Base-by-base conservation (phyloP, 208 protist genomes). In the Trypanosoma conorhini region DNA sequence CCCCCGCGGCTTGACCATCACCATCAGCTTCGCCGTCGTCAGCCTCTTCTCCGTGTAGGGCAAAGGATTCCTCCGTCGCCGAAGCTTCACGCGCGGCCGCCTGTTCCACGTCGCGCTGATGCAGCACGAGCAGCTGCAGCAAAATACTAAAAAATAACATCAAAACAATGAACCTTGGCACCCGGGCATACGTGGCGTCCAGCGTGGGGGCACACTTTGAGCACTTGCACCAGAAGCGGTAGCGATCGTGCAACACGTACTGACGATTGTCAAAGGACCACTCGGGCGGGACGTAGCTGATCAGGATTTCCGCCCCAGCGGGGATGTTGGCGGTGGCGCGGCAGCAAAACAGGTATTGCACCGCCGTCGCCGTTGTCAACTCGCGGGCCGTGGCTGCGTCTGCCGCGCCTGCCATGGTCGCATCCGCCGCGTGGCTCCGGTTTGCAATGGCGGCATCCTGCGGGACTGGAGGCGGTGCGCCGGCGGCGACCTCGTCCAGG, bases 231-330 rank as follows among this genome's bases (percentile, higher is more conserved):
- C 88, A 92, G 56, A 96, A 96, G 24, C 77, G 79, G 74, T 96
- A 96, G 61, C 88, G 91, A 61, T 96, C 91, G 79, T 94, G 88
- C 42, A 96, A 73, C n/a, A 96, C 91, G 71, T 96, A 90, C 77
- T 96, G 91, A 26, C 91, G 86, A 69, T 92, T 90, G 72, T 96
- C 88, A 67, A 93, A 96, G 55, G 77, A 80, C 88, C 91, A 96
- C 21, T 77, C 68, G 38, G 86, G 75, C 10, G 91, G 91, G 21
- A 96, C 80, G 69, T 96, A 96, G 78, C 82, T 89, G 68, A 96
- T 94, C 28, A 93, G 65, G 17, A 96, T 80, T 65, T 96, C 86
- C 28, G 90, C 79, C 3, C 88, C 88, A 0, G 74, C 75, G 51
- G 75, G 73, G 59, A 96, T 93, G 54, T 94, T 72, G n/a, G 73